phyloP scores from a whole-genome alignment of 2,329 filamentous ascomycete species.

The Epichloe aotearoae region DNA sequence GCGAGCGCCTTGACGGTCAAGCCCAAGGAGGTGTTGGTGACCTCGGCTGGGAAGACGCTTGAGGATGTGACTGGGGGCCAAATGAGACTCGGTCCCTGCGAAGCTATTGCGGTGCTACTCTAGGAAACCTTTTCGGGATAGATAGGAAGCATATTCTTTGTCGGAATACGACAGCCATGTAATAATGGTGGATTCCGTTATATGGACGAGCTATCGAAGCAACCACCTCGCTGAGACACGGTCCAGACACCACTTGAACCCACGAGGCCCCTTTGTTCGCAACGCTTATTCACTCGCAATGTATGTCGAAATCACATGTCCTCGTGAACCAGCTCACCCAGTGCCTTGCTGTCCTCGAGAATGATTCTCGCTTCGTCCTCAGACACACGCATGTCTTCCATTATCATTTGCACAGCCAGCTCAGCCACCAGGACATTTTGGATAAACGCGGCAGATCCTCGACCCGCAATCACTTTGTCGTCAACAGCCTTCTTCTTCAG shows the following conservation, averaged over 20 bases:
- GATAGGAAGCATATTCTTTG: not conserved
- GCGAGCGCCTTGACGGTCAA: slow-evolving; percentile 8
- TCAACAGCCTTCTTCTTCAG: slow-evolving; percentile 48
- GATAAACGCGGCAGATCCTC: slow-evolving; percentile 55
- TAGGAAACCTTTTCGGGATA: slow-evolving; percentile 5
- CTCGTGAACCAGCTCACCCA: slow-evolving; percentile 57
- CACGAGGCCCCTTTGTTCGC: not conserved
- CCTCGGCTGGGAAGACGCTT: slow-evolving; percentile 16
- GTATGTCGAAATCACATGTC: slow-evolving; percentile 24
- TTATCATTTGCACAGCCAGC: slow-evolving; percentile 39
- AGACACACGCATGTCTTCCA: slow-evolving; percentile 39
- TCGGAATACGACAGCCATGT: not conserved
- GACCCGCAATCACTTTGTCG: slow-evolving; percentile 52
- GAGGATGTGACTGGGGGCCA: slow-evolving; percentile 14
- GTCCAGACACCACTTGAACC: not conserved
- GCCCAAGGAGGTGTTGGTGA: slow-evolving; percentile 22
- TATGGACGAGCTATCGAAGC: not conserved
- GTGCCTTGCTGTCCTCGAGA: slow-evolving; percentile 49
- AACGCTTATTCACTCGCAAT: not conserved
- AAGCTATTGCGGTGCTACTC: slow-evolving; percentile 21
- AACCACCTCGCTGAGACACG: not conserved
- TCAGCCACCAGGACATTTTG: slow-evolving; percentile 70
- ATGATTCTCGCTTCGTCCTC: slow-evolving; percentile 36
- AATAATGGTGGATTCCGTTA: not conserved
- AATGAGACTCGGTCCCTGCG: slow-evolving; percentile 23